Evolutionary conservation across 305 asterid genomes (phyloP).

Genomic region (Fraxinus greggii): DNA sequence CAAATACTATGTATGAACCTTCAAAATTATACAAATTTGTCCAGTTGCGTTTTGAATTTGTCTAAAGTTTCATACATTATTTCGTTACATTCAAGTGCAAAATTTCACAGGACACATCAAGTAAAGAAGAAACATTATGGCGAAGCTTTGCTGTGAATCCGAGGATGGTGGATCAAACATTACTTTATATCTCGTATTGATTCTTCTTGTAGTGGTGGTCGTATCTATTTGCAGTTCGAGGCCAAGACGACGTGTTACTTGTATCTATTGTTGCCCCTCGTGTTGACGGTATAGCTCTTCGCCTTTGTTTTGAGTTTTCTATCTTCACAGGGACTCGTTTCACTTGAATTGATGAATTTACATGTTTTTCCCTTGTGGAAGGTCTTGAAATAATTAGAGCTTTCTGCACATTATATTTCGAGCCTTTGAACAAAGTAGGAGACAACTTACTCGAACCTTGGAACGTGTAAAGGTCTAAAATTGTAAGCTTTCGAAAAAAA

Average conservation of each 20-base stretch:
- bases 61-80: neutral
- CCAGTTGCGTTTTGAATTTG: neutral
- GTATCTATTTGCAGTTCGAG: constrained; percentile 29
- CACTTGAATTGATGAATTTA: neutral
- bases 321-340: neutral
- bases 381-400: neutral
- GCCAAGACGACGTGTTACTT: constrained; percentile 30
- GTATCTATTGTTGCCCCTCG: constrained; percentile 12
- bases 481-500: neutral
- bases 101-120: neutral
- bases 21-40: neutral
- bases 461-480: neutral
- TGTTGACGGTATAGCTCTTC: neutral
- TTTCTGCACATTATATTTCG: neutral
- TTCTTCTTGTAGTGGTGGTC: constrained; percentile 31
- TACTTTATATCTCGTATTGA: constrained; percentile 17
- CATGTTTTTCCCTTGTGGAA: neutral
- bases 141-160: constrained; percentile 35
- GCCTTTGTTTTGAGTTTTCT: neutral
- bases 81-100: neutral
- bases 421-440: neutral
- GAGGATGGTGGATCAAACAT: constrained; percentile 27
- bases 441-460: neutral
- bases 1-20: neutral
- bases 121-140: constrained; percentile 28